These are phyloP conservation scores for Cladosporium sp. DNA, from an alignment of 2,329 filamentous ascomycete species.

Conservation along the genomic window DNA sequence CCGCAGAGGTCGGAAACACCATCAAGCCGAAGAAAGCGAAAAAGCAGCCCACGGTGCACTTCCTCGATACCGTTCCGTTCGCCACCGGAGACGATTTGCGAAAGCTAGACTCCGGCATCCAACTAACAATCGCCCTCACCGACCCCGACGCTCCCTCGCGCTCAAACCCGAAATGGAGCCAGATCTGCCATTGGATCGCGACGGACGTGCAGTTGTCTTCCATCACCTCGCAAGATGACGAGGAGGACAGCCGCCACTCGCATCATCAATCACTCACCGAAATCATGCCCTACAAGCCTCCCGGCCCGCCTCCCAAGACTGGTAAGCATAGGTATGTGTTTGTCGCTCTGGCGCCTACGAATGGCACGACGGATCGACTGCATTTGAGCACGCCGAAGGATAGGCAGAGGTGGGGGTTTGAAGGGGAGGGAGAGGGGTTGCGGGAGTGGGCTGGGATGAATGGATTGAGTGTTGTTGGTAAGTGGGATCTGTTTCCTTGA, in stretches of 20 bases:
- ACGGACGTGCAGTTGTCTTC: conserved; percentile 32
- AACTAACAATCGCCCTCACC: conserved; percentile 50
- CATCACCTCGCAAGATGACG: not conserved
- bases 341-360: conserved; percentile 44
- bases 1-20: conserved; percentile 53
- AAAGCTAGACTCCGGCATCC: conserved; percentile 16
- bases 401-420: conserved; percentile 55
- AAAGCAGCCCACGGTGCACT: conserved; percentile 36
- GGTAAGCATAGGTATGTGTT: conserved; percentile 57
- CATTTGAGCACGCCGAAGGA: conserved; percentile 45
- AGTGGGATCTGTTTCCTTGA: conserved; percentile 13
- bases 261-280: conserved; percentile 27
- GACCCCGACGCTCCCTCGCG: conserved; percentile 57
- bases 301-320: conserved; percentile 52
- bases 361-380: conserved; percentile 39
- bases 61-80: conserved; percentile 17
- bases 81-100: not conserved
- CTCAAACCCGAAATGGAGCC: conserved; percentile 51
- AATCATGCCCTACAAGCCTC: conserved; percentile 49
- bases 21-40: conserved; percentile 43
- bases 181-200: conserved; percentile 56
- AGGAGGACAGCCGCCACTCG: not conserved
- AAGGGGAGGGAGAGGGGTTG: conserved; percentile 47
- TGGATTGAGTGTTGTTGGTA: conserved; percentile 45
- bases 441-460: conserved; percentile 49